A percentile compares a stretch with the other conserved stretches of the same genome.
Conservation (phyloP, 441 rosid species). For the Capsella rubella region DNA sequence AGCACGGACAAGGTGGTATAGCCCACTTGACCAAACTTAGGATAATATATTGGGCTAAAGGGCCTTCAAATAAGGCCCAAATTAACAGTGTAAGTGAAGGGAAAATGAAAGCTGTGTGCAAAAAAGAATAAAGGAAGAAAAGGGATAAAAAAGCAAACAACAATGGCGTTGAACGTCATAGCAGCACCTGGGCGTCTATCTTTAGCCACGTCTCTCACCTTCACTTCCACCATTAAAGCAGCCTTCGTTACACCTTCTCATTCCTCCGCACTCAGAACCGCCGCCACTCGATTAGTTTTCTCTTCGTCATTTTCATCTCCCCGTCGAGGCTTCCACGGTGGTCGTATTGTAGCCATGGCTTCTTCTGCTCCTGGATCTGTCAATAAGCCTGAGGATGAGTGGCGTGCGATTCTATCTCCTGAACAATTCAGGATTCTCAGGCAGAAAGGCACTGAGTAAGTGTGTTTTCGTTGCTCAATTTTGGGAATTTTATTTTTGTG, state of each 20-base stretch:
- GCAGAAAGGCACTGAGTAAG: slow-evolving; percentile 92
- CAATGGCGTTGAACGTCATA: slow-evolving; percentile 52
- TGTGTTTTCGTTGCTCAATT: slow-evolving; percentile 16
- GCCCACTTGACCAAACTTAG: no score
- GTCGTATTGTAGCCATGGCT: slow-evolving; percentile 61
- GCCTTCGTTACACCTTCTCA: slow-evolving; percentile 26
- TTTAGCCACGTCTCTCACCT: slow-evolving; percentile 40
- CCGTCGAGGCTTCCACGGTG: slow-evolving; percentile 53
- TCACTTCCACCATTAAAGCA: slow-evolving; percentile 36
- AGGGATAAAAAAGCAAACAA: neutral
- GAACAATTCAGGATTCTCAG: slow-evolving; percentile 83
- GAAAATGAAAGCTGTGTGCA: neutral
- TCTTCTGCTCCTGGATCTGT: slow-evolving; percentile 53
- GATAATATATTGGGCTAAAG: neutral
- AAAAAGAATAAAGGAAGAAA: neutral
- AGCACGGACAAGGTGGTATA: neutral
- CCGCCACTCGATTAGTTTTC: slow-evolving; percentile 31
- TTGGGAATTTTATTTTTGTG: neutral
- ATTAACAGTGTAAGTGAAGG: neutral
- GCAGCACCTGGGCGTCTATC: slow-evolving; percentile 43
- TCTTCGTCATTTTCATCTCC: slow-evolving; percentile 32
- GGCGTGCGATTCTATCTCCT: slow-evolving; percentile 82
- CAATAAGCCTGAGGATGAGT: slow-evolving; percentile 81
- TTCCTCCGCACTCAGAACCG: slow-evolving; percentile 4
- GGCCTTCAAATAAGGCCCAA: slow-evolving; percentile 10